Base-by-base conservation (phyloP, 139 green algal genomes). In the Pleodorina starrii region DNA sequence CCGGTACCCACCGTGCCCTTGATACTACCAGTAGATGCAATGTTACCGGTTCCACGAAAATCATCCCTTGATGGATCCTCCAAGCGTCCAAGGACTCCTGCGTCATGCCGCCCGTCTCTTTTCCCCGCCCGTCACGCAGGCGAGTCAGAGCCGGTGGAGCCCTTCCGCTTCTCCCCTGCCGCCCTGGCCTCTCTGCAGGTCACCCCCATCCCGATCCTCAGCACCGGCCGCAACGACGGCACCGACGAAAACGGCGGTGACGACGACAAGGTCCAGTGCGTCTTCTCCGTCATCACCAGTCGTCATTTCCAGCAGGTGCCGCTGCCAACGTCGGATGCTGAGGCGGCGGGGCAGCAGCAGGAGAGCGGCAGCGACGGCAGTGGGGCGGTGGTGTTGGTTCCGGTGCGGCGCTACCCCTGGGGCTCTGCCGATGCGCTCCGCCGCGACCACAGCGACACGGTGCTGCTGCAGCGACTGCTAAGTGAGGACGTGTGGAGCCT, bases 381-480 rank as follows among this genome's bases (percentile, higher is more conserved):
- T 29, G 57, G 23, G 14, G 14, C 19, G 57, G 57, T 23, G 12
- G 57, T 16, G 57, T 16, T 23, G 57, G 57, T 29, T 23, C 72
- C 72, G 4, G 72, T 79, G 7, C 72, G 72, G 40, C 19, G 46
- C 11, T 79, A 79, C 72, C 2, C 21, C 40, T 79, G 72, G 72
- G 72, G 72, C 72, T 32, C 9, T 23, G 40, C 25, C 40, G 36
- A 19, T 5, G 40, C 40, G 19, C 17, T 36, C 4, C 21, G 46
- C 5, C 72, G 40, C 10, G 40, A 54, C 16, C 40, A 54, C 72
- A 57, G 23, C 72, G 72, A 79, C 72, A 57, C 72, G 4, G 4
- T 79, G 40, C 40, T 57, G 72, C 72, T 79, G 72, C 40, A 79
- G 72, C 72, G 42, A 16, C 72, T 79, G 40, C 72, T 79, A 23